phyloP scores from a whole-genome alignment of 805 yeast genomes.

The Candida golubevii region DNA sequence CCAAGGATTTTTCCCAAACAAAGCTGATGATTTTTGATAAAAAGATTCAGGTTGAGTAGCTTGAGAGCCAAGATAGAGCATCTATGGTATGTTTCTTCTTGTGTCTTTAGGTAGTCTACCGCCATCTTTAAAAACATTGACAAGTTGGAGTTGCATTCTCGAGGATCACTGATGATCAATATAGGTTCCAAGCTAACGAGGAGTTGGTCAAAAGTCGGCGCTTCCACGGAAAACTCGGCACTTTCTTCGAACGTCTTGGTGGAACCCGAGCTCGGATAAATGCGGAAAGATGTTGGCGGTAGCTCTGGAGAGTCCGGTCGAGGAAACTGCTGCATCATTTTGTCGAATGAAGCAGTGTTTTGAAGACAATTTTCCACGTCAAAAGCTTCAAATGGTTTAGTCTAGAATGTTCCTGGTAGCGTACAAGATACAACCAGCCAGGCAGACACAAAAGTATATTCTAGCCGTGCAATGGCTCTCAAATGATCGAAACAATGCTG shows the following conservation, averaged over 20 bases:
- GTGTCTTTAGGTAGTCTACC: slow-evolving; percentile 25
- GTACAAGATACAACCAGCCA: too few relatives aligned
- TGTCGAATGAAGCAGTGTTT: too few relatives aligned
- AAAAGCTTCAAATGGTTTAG: too few relatives aligned
- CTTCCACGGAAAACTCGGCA: background rate
- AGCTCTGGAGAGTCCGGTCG: slow-evolving; percentile 4
- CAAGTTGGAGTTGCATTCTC: slow-evolving; percentile 37
- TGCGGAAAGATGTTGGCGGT: slow-evolving; percentile 6
- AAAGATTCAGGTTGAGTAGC: slow-evolving; percentile 35
- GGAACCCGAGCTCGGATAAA: background rate
- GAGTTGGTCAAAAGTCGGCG: slow-evolving; percentile 2
- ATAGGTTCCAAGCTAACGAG: slow-evolving; percentile 16
- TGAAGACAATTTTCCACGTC: too few relatives aligned
- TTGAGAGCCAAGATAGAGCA: slow-evolving; percentile 32
- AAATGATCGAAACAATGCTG: too few relatives aligned
- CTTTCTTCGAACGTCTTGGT: background rate
- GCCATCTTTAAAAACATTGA: slow-evolving; percentile 31
- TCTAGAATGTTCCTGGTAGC: too few relatives aligned
- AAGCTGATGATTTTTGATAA: slow-evolving; percentile 31
- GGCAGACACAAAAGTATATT: too few relatives aligned
- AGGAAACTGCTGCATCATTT: background rate
- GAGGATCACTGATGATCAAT: slow-evolving; percentile 35
- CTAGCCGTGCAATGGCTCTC: too few relatives aligned
- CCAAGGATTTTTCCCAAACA: slow-evolving; percentile 39
- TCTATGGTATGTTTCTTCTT: slow-evolving; percentile 24